phyloP scores from a whole-genome alignment of 108 stramenopile genomes.

The Nitzschia sp. region DNA sequence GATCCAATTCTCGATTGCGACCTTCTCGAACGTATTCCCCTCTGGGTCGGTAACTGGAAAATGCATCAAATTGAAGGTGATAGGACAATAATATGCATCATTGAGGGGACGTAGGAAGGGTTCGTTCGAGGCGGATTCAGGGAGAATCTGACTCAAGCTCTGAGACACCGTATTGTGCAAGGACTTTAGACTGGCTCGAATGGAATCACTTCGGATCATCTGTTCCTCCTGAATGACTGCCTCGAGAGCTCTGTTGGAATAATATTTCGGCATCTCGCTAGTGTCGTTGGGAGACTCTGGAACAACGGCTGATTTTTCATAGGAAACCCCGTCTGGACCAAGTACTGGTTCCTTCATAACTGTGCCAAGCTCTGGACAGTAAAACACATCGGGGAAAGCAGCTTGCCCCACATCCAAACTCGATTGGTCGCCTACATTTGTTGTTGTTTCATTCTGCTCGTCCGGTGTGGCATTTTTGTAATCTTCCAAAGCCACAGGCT shows the following conservation, averaged over 20 bases:
- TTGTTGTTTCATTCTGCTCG: too few relatives aligned
- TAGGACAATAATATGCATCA: slow-evolving; percentile 28
- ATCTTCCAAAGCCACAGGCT: too few relatives aligned
- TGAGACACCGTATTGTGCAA: not conserved
- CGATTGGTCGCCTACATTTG: too few relatives aligned
- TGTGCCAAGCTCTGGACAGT: slow-evolving; percentile 46
- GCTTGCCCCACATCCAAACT: too few relatives aligned
- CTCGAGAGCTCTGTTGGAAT: slow-evolving; percentile 12
- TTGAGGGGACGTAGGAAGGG: not conserved
- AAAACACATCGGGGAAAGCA: slow-evolving; percentile 3
- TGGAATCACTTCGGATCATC: not conserved
- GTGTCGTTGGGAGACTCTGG: not conserved
- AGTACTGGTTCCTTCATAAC: slow-evolving; percentile 48
- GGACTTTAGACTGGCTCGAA: slow-evolving; percentile 1
- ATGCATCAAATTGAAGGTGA: slow-evolving; percentile 20
- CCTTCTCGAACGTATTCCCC: slow-evolving; percentile 31
- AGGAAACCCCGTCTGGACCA: slow-evolving; percentile 45
- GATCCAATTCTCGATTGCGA: slow-evolving; percentile 30
- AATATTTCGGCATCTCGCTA: not conserved
- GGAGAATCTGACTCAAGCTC: not conserved
- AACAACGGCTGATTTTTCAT: slow-evolving; percentile 31
- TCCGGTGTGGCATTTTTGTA: too few relatives aligned
- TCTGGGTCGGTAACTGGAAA: slow-evolving; percentile 25
- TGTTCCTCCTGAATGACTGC: slow-evolving; percentile 5
- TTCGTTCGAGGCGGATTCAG: not conserved